Evolutionary conservation across 1,284 basidiomycete genomes (phyloP).

Genomic region (Trametes versicolor): DNA sequence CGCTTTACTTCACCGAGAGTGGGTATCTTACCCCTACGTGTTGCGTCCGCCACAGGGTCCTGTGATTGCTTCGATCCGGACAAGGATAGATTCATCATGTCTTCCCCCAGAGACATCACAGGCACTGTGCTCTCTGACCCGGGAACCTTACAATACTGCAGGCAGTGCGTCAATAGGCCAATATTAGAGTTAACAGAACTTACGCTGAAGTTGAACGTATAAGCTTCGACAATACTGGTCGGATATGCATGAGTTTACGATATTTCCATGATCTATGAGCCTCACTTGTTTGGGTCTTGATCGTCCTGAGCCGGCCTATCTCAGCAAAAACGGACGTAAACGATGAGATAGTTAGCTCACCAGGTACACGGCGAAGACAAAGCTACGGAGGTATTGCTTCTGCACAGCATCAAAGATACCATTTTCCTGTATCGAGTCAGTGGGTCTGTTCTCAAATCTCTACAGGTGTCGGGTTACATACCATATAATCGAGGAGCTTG

Average conservation of each 20-base stretch:
- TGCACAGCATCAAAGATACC: conserved; percentile 84
- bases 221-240: conserved; percentile 79
- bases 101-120: conserved; percentile 73
- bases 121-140: conserved; percentile 66
- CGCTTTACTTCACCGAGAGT: conserved; percentile 79
- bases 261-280: conserved; percentile 37
- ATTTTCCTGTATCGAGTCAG: conserved; percentile 61
- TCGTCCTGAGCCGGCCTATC: conserved; percentile 59
- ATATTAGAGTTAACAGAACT: conserved; percentile 15
- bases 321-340: not conserved
- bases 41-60: conserved; percentile 67
- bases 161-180: not conserved
- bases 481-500: conserved; percentile 80
- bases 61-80: conserved; percentile 41
- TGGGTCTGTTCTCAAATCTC: too few species aligned
- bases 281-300: conserved; percentile 81
- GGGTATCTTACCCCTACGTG: conserved; percentile 64
- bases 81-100: conserved; percentile 60
- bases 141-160: conserved; percentile 67
- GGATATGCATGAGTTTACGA: conserved; percentile 1
- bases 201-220: conserved; percentile 84
- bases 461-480: conserved; percentile 44
- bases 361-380: conserved; percentile 85
- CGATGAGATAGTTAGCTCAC: conserved; percentile 50
- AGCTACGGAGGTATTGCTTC: conserved; percentile 79